Evolutionary conservation across 805 yeast genomes (phyloP).

Genomic region (Yamadazyma kitorensis): DNA sequence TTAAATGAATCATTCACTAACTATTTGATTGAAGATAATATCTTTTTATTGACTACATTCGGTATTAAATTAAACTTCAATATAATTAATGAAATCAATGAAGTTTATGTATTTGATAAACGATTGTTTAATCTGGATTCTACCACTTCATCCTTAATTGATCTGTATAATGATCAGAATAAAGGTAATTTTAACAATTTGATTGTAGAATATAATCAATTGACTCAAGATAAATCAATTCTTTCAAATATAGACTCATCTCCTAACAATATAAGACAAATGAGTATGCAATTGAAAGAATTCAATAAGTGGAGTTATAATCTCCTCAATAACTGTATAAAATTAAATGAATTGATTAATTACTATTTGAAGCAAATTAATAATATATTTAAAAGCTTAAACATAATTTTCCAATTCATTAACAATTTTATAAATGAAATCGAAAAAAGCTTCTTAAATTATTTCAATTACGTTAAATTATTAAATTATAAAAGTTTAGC

Average conservation of each 20-base stretch:
- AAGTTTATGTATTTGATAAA: conserved; percentile 63
- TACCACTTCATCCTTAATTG: conserved; percentile 3
- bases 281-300: conserved; percentile 37
- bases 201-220: conserved; percentile 8
- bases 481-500: conserved; percentile 42
- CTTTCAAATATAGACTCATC: too few species aligned
- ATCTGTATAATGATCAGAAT: conserved; percentile 11
- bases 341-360: conserved; percentile 25
- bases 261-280: conserved; percentile 17
- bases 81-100: conserved; percentile 49
- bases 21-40: conserved; percentile 20
- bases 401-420: conserved; percentile 48
- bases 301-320: conserved; percentile 54
- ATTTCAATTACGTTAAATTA: conserved; percentile 32
- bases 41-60: conserved; percentile 60
- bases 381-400: conserved; percentile 44
- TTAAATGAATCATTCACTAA: conserved; percentile 26
- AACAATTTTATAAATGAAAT: conserved; percentile 48
- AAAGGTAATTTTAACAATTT: conserved; percentile 9
- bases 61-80: conserved; percentile 60
- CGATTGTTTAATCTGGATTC: conserved; percentile 42
- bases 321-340: conserved; percentile 26
- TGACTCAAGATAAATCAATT: not conserved
- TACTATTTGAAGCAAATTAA: conserved; percentile 33
- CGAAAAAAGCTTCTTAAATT: conserved; percentile 43